Percentiles rank a stretch among this genome's conserved stretches.
Evolutionary conservation across 805 yeast species (phyloP).

Genomic region (Metschnikowia chrysomelidarum): DNA sequence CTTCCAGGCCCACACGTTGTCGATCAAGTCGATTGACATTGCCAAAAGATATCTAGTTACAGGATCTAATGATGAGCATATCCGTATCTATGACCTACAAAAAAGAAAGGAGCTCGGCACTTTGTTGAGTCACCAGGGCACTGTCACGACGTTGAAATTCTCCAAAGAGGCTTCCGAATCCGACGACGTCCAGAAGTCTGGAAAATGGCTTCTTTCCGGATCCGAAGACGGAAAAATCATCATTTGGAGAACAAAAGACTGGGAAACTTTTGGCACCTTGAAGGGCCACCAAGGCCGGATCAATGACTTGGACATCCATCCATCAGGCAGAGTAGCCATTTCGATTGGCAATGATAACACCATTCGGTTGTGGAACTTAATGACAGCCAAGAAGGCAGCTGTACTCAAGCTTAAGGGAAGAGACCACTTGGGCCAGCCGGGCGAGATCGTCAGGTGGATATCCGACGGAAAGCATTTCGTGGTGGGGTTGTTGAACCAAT

Average conservation of each 20-base stretch:
- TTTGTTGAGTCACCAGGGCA: constrained; percentile 82
- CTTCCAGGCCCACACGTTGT: constrained; percentile 89
- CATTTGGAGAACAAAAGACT: constrained; percentile 94
- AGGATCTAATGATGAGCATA: constrained; percentile 95
- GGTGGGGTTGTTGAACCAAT: constrained; percentile 67
- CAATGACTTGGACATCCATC: constrained; percentile 85
- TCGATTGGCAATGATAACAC: constrained; percentile 86
- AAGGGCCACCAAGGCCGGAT: constrained; percentile 87
- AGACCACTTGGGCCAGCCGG: constrained; percentile 64
- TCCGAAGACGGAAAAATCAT: constrained; percentile 88
- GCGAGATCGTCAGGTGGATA: constrained; percentile 68
- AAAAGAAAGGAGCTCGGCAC: constrained; percentile 93
- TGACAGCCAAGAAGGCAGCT: constrained; percentile 95
- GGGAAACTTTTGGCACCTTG: constrained; percentile 87
- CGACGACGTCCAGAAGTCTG: constrained; percentile 40
- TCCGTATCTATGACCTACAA: constrained; percentile 89
- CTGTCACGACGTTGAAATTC: constrained; percentile 75
- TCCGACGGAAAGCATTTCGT: constrained; percentile 65
- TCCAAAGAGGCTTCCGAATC: constrained; percentile 44
- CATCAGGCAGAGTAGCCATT: constrained; percentile 84
- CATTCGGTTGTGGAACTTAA: constrained; percentile 87
- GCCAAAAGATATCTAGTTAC: constrained; percentile 85
- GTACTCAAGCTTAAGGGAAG: constrained; percentile 67
- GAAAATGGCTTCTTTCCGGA: constrained; percentile 88
- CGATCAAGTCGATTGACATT: constrained; percentile 80